Base-by-base conservation (phyloP, 345 rosid species). In the Acer negundo region DNA sequence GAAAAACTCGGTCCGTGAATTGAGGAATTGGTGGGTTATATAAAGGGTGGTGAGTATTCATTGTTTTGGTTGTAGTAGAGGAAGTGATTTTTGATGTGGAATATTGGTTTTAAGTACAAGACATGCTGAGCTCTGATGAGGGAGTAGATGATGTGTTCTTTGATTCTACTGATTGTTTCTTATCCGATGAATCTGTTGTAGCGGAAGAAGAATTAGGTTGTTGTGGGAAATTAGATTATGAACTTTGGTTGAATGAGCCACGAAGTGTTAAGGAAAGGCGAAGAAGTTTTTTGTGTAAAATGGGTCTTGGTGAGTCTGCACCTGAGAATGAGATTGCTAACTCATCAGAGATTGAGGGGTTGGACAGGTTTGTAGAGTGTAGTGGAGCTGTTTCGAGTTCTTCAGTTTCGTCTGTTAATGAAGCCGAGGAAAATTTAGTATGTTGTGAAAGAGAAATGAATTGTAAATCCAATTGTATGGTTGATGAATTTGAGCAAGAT, bases 201-300 rank as follows among this genome's bases (percentile, higher is more conserved):
- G 76, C 62, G 12, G 73, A 82, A 31, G 83, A 58, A 68, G 87
- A 69, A 62, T 62, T 79, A 40, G 74, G 31, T 22, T 62, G 70
- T 74, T 62, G 70, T 72, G 69, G 70, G 66, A 66, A 64, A 40
- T 76, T 71, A 26, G 84, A 61, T 35, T 90, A 79, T 74, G 84
- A 78, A 69, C 75, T 92, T 80, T 93, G 97, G 99, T 76, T 86
- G 69, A 72, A 73, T 67, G 90, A 85, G 81, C 96, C 88, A 16
- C 77, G 38, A 63, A 90, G 97, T 84, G 97, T 93, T 13, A 76
- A 85, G 82, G 90, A 90, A 67, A 88, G 99, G 66, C 89, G 98
- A 1, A 61, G 75, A 70, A 74, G 15, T 51, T 95, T 95, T 77
- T 74, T 92, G 28, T 76, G 59, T 22, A 82, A 73, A 73, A 88